These are phyloP conservation scores for Yamadazyma diddensiae DNA, from an alignment of 1,139 yeast genomes.

Conservation along the genomic window DNA sequence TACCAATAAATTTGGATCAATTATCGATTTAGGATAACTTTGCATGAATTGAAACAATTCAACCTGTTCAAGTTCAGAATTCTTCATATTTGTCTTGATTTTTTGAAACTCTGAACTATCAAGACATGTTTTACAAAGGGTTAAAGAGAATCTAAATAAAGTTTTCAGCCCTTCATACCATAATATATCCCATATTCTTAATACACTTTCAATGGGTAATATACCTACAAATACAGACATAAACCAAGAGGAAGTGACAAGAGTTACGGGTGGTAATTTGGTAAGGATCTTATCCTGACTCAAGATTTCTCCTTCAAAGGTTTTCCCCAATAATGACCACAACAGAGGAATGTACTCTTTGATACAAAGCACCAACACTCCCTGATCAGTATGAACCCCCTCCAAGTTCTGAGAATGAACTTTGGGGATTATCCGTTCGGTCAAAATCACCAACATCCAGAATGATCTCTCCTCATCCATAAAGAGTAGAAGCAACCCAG, in stretches of 20 bases:
- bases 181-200: conserved; percentile 91
- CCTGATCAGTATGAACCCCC: conserved; percentile 95
- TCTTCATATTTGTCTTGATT: conserved; percentile 14
- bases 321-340: conserved; percentile 57
- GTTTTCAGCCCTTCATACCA: conserved; percentile 92
- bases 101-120: conserved; percentile 47
- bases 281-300: conserved; percentile 63
- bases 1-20: conserved; percentile 69
- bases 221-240: conserved; percentile 92
- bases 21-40: conserved; percentile 67
- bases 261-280: conserved; percentile 82
- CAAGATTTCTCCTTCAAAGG: conserved; percentile 40
- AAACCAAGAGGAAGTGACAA: conserved; percentile 96
- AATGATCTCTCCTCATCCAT: conserved; percentile 87
- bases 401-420: conserved; percentile 87
- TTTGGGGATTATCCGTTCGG: conserved; percentile 83
- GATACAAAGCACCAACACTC: conserved; percentile 83
- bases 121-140: conserved; percentile 77
- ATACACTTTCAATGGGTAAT: conserved; percentile 80
- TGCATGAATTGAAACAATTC: conserved; percentile 88
- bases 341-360: conserved; percentile 80
- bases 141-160: conserved; percentile 76
- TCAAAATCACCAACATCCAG: conserved; percentile 93
- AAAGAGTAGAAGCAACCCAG: conserved; percentile 77
- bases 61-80: conserved; percentile 59